Base-by-base conservation (phyloP, 495 filamentous ascomycete species). In the Penicillium riverlandense region DNA sequence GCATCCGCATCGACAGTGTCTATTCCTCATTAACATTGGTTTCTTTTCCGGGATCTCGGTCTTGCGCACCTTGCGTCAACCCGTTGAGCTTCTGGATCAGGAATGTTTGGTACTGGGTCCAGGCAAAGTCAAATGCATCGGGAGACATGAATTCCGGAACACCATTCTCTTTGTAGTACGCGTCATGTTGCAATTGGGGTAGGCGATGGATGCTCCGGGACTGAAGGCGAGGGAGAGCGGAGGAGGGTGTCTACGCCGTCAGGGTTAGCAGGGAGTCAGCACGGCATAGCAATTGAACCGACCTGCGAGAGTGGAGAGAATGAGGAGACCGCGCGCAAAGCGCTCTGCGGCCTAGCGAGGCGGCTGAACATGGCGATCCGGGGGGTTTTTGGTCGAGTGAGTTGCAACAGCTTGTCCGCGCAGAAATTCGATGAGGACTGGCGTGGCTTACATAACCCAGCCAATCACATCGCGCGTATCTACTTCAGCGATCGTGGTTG, bases 51-150 rank as follows among this genome's bases (percentile, higher is more conserved):
- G 43, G 29, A 46, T 48, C 35, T 35, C 38, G 33, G 34, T 22
- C 78, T 53, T 22, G 22, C 22, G 22, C 75, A 91, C 90, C 87
- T 49, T 78, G 78, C 41, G 78, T 84, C 55, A 86, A 62, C 40
- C 61, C 53, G 63, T 94, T 92, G 54, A 98, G 75, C 58, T 80
- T 86, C 38, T 86, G 67, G 33, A 91, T 57, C 48, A 95, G 63
- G 40, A 80, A 62, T 22, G 65, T 54, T 68, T 92, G 87, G 69
- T 96, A 96, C 53, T 89, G 68, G 14, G 72, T 83, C 88, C 89
- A 98, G 29, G 90, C 75, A 11, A 85, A 76, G 42, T 84, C 70
- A 59, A 84, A 89, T 9, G 73, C 86, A 34, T 69, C 67, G 1
- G 75, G 65, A 0, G 81, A 79, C 40, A 94, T 67, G 36, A 96